These are phyloP conservation scores for Starmerella sp. DNA, from an alignment of 805 yeast species.

Conservation along the genomic window DNA sequence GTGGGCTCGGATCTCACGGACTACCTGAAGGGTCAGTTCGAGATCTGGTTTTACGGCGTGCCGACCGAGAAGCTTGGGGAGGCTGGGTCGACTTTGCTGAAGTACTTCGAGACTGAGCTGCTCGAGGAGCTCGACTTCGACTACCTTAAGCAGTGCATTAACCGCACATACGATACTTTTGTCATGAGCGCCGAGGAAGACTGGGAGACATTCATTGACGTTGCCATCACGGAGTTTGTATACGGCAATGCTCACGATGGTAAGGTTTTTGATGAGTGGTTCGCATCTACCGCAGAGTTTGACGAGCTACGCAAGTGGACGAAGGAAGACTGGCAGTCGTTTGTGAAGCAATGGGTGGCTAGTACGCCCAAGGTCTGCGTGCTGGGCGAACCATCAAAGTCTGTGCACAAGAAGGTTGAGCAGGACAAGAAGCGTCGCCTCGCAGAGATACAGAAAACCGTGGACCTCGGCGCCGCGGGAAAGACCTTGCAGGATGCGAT, in stretches of 20 bases:
- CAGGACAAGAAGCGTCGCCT: conserved; percentile 39
- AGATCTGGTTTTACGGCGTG: conserved; percentile 52
- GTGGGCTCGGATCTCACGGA: conserved; percentile 64
- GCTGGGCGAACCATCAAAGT: conserved; percentile 59
- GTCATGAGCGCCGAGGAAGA: conserved; percentile 34
- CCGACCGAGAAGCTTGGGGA: conserved; percentile 52
- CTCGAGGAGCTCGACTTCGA: conserved; percentile 45
- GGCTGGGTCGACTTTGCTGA: conserved; percentile 42
- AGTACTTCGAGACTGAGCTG: conserved; percentile 35
- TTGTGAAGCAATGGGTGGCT: conserved; percentile 44
- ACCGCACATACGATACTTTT: conserved; percentile 51
- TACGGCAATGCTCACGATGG: conserved; percentile 58
- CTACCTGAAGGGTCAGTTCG: conserved; percentile 49
- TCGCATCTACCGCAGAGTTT: conserved; percentile 48
- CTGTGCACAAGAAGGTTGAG: conserved; percentile 44
- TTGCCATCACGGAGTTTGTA: conserved; percentile 66
- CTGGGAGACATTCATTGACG: conserved; percentile 47
- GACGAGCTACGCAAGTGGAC: conserved; percentile 52
- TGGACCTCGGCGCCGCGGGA: conserved; percentile 46
- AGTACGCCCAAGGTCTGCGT: conserved; percentile 54
- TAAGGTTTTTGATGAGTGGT: conserved; percentile 41
- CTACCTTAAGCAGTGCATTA: conserved; percentile 57
- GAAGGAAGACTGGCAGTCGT: conserved; percentile 51
- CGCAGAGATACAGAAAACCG: conserved; percentile 38
- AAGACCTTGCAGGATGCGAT: conserved; percentile 51